phyloP scores from a whole-genome alignment of 352 stramenopile genomes.

The Phytopythium cucurbitacearum region DNA sequence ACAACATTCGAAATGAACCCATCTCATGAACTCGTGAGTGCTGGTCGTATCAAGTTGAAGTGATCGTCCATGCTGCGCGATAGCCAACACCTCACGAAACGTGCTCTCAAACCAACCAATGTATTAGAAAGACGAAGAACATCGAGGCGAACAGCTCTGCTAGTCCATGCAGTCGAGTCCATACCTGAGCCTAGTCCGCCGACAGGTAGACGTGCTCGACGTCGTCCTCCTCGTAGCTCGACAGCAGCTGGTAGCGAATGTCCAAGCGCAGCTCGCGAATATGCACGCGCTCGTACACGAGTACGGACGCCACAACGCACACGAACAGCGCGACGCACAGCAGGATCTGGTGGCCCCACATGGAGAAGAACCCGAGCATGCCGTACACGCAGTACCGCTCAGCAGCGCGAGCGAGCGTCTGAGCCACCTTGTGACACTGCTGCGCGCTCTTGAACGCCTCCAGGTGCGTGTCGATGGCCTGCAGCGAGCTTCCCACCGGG shows the following conservation, averaged over 20 bases:
- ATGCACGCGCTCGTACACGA: slow-evolving; percentile 78
- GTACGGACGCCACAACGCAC: slow-evolving; percentile 59
- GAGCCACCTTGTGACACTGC: slow-evolving; percentile 42
- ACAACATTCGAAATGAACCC: background rate
- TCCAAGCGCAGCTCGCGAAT: slow-evolving; percentile 51
- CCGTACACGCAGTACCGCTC: slow-evolving; percentile 73
- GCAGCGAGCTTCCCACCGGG: slow-evolving; percentile 52
- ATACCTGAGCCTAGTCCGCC: slow-evolving; percentile 28
- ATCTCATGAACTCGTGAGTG: background rate
- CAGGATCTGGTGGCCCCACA: slow-evolving; percentile 84
- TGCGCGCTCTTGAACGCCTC: slow-evolving; percentile 38
- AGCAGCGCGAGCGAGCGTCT: slow-evolving; percentile 39
- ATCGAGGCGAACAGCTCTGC: too few species aligned
- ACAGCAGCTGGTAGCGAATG: slow-evolving; percentile 70
- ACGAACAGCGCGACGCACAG: slow-evolving; percentile 76
- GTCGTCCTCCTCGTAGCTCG: slow-evolving; percentile 77
- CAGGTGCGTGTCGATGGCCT: slow-evolving; percentile 20
- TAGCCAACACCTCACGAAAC: too few species aligned
- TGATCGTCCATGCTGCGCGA: too few species aligned
- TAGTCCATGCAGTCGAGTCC: too few species aligned
- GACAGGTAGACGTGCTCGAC: slow-evolving; percentile 80
- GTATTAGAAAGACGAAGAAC: too few species aligned
- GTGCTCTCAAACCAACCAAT: too few species aligned
- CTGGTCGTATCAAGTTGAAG: too few species aligned
- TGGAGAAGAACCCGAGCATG: slow-evolving; percentile 79